phyloP scores from a whole-genome alignment of 2,329 filamentous ascomycete genomes.

The Rhynchosporium agropyri region DNA sequence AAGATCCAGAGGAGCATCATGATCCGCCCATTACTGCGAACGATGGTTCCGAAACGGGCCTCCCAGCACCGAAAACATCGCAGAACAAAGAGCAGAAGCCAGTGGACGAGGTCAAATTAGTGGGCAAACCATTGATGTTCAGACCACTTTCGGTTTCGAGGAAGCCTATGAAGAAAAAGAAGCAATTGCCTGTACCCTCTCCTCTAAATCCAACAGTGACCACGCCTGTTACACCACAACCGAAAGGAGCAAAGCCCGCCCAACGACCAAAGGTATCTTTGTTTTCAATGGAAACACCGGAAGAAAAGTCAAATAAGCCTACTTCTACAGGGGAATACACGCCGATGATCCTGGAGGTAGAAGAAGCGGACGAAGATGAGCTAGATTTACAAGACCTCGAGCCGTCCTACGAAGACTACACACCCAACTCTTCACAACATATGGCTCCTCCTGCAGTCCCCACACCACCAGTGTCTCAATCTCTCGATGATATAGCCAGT shows the following conservation, averaged over 20 bases:
- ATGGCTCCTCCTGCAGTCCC: constrained; percentile 34
- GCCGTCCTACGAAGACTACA: constrained; percentile 40
- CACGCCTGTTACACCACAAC: constrained; percentile 33
- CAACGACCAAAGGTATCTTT: constrained; percentile 66
- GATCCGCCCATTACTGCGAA: constrained; percentile 35
- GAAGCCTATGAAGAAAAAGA: constrained; percentile 70
- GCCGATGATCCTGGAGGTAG: constrained; percentile 54
- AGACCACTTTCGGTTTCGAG: constrained; percentile 83
- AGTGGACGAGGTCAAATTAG: constrained; percentile 66
- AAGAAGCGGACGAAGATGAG: constrained; percentile 28
- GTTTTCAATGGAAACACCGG: constrained; percentile 63
- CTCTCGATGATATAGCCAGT: constrained; percentile 71
- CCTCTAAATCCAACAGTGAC: constrained; percentile 29
- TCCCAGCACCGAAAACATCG: constrained; percentile 53
- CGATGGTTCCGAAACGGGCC: constrained; percentile 39
- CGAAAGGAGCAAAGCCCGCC: constrained; percentile 37
- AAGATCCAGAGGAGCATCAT: constrained; percentile 35
- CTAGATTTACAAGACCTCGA: constrained; percentile 26
- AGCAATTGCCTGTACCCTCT: constrained; percentile 29
- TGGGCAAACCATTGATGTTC: constrained; percentile 84
- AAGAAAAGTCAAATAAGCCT: constrained; percentile 20
- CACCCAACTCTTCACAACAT: constrained; percentile 32
- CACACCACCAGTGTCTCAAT: constrained; percentile 47
- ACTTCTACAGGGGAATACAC: constrained; percentile 48
- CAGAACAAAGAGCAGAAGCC: constrained; percentile 58